Base-by-base conservation (phyloP, 2,329 filamentous ascomycete genomes). In the Sarocladium brachiariae region DNA sequence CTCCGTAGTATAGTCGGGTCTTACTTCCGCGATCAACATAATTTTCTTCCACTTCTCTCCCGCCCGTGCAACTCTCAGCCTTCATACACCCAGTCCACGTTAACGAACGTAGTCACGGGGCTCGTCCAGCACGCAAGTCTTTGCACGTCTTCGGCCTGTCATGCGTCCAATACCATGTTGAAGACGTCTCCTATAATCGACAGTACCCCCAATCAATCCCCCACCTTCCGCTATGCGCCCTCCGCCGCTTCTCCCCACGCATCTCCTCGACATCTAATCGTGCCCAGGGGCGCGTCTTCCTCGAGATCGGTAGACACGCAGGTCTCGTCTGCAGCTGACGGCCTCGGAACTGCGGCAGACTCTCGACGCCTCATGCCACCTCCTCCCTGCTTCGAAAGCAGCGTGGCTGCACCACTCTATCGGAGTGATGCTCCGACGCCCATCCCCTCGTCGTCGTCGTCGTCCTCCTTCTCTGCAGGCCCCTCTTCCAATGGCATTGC, bases 111-210 rank as follows among this genome's bases (percentile, higher is more conserved):
- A 16, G 23, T 19, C 21, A 38, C 23, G 16, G 4, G 3, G 27
- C 9, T n/a, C 48, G 21, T 11, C 37, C 23, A n/a, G 13, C 18
- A 34, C 37, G 49, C 41, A 52, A 56, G 56, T 62, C 59, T 63
- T 33, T 33, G 14, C 3, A n/a, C n/a, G 43, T 33, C 7, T 7
- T 13, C 25, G 43, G 43, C 43, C 43, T 47, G 33, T 25, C 24
- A 76, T 74, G 73, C 67, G 67, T 65, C 66, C 66, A 67, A 66
- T 70, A 78, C 67, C 71, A 81, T 81, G 77, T 74, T 80, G 74
- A 77, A 76, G 65, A 77, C 75, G 62, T 80, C 77, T 61, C 76
- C 76, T 54, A 68, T 74, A 57, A 67, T 74, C 61, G 63, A 73
- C 63, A 66, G 67, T 61, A 70, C 75, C 58, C 69, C 73, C 67